These are phyloP conservation scores for Xylariomycetidae sp. DNA, from an alignment of 2,329 filamentous ascomycete genomes.

Conservation along the genomic window DNA sequence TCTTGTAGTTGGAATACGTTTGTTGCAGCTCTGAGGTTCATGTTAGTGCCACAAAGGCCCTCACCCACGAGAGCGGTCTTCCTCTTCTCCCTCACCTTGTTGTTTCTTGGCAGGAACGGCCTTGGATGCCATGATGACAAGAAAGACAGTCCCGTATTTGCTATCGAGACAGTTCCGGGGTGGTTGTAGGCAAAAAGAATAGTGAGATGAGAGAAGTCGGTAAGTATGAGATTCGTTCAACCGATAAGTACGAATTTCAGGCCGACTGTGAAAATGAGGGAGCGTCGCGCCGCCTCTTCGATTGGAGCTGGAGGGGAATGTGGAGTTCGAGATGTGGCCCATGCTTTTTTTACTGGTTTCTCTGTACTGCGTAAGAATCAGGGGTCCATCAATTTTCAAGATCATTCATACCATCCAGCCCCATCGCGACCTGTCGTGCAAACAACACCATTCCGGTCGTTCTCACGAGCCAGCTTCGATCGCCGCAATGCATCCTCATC, in stretches of 20 bases:
- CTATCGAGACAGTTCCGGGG: no score
- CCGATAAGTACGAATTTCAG: no score
- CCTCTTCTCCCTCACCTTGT: conserved; percentile 60
- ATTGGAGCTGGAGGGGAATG: no score
- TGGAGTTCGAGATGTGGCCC: conserved; percentile 19
- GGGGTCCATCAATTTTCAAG: no score
- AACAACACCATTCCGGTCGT: conserved; percentile 3
- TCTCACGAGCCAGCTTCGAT: no score
- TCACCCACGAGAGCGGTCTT: conserved; percentile 1
- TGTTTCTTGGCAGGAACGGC: conserved; percentile 63
- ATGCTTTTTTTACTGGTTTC: conserved; percentile 14
- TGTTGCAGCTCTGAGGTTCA: conserved; percentile 63
- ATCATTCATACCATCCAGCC: no score
- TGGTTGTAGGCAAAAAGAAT: no score
- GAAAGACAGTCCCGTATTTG: no score
- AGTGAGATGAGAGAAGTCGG: neutral
- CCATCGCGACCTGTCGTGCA: conserved; percentile 10
- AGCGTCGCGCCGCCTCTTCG: no score
- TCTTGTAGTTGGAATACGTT: conserved; percentile 75
- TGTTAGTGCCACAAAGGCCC: conserved; percentile 15
- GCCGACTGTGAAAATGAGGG: no score
- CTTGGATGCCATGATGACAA: conserved; percentile 41
- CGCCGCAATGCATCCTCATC: conserved; percentile 85
- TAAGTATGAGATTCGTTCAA: no score
- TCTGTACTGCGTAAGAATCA: no score